phyloP scores from a whole-genome alignment of 2,329 filamentous ascomycete genomes.

The Colletotrichum chlorophyti region DNA sequence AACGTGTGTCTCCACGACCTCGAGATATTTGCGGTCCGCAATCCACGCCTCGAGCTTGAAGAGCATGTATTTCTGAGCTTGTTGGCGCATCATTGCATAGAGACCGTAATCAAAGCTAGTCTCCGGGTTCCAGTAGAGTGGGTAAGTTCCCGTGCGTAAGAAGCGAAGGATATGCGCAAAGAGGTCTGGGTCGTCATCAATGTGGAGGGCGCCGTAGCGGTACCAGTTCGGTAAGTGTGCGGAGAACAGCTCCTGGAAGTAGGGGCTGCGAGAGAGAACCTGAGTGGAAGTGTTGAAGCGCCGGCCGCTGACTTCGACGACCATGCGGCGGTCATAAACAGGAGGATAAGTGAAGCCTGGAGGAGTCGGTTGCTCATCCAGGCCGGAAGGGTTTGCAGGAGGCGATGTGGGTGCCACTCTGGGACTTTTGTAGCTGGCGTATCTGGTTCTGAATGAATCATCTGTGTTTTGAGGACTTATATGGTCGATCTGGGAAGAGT shows the following conservation, averaged over 20 bases:
- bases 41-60: slow-evolving; percentile 36
- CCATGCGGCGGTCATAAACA: slow-evolving; percentile 1
- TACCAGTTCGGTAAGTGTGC: slow-evolving; percentile 18
- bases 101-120: slow-evolving; percentile 41
- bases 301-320: slow-evolving; percentile 29
- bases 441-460: too few relatives aligned
- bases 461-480: too few relatives aligned
- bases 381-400: too few relatives aligned
- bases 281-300: slow-evolving; percentile 27
- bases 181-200: slow-evolving; percentile 44
- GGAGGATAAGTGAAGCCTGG: slow-evolving; percentile 2
- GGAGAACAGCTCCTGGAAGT: slow-evolving; percentile 16
- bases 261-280: slow-evolving; percentile 20
- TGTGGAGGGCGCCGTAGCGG: slow-evolving; percentile 28
- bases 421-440: too few relatives aligned
- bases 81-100: slow-evolving; percentile 40
- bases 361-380: background rate
- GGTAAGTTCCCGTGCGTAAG: slow-evolving; percentile 40
- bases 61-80: slow-evolving; percentile 42
- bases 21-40: slow-evolving; percentile 27
- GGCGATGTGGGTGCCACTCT: too few relatives aligned
- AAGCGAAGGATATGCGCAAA: slow-evolving; percentile 44
- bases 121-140: slow-evolving; percentile 40
- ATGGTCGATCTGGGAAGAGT: too few relatives aligned
- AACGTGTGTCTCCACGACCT: slow-evolving; percentile 27